A percentile compares a stretch with the other conserved stretches of the same genome.
Conservation (phyloP, 805 yeast species). For the Saccharomyces paradoxus region DNA sequence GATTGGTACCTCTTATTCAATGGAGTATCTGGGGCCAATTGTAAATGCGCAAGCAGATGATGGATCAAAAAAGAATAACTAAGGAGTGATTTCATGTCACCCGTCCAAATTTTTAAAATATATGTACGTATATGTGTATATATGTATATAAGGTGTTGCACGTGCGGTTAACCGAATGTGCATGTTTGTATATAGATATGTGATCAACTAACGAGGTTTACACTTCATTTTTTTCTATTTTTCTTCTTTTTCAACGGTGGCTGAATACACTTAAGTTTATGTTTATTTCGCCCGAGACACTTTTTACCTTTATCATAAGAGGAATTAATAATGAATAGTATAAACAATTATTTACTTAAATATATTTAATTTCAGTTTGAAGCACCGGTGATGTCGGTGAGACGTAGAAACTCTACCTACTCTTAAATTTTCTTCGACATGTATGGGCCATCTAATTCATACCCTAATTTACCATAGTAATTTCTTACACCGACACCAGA, state of each 20-base stretch:
- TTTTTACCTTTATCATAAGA: background rate
- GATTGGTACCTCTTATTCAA: conserved; percentile 22
- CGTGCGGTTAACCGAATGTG: background rate
- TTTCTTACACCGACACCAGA: conserved; percentile 97
- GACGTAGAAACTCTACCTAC: background rate
- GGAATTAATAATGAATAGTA: background rate
- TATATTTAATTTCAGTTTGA: background rate
- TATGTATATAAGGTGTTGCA: background rate
- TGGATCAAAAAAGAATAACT: conserved; percentile 6
- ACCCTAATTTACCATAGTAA: conserved; percentile 88
- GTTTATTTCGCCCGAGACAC: background rate
- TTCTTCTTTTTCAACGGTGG: background rate
- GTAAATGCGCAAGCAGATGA: background rate
- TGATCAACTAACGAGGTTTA: background rate
- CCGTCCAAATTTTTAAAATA: background rate
- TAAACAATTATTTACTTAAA: background rate
- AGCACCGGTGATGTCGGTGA: background rate
- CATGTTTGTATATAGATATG: background rate
- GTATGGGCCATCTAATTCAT: conserved; percentile 87
- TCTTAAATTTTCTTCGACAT: conserved; percentile 64
- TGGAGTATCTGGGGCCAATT: conserved; percentile 7
- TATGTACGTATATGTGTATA: background rate
- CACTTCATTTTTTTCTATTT: background rate
- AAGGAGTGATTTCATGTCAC: background rate
- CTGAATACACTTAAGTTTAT: background rate